Evolutionary conservation across 257 asterid genomes (phyloP), one percentile per base, ranked within the genome.

Genomic region (Eustoma russellianum): DNA sequence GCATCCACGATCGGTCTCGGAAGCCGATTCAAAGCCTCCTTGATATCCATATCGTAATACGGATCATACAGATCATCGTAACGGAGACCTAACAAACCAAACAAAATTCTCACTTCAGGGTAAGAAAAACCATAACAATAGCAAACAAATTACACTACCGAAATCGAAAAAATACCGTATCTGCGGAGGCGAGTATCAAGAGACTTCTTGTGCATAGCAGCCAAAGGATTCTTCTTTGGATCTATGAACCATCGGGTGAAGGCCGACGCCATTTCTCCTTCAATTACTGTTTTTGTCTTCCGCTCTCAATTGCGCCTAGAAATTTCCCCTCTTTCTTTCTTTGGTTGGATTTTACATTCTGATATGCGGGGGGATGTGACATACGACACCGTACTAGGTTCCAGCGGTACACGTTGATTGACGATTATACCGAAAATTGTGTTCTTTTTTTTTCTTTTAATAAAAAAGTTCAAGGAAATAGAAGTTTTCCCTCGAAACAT

Each of bases 11-110:
- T 58, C 75, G 78, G 86, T 46, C 60, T 82, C 5, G 96, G 96
- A 41, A 90, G 85, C 69, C 98, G 90, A 70, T 80, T 75, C 59
- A 90, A 71, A 58, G 98, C 95, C 73, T 90, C 95, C 83, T 90
- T 90, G 52, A 90, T 67, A 47, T 90, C 98, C 74, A 86, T 48
- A 47, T 83, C 95, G 71, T 71, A 81, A 79, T 63, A 68, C 49
- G 91, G 98, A 62, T 90, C 98, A 64, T 81, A 67, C 64, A 90
- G 68, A 67, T 90, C 98, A 66, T 90, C 98, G 28, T 83, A 74
- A 11, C 98, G 73, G 62, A 90, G 82, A 49, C 97, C 97, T 89
- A 14, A 52, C 7, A 10, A 43, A 13, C 34, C 43, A 38, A n/a
- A 38, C 7, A 7, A 8, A 38, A 38, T 38, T 10, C 12, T 11